Evolutionary conservation across 2,329 filamentous ascomycete genomes (phyloP).

Genomic region (Trichoderma sp.): DNA sequence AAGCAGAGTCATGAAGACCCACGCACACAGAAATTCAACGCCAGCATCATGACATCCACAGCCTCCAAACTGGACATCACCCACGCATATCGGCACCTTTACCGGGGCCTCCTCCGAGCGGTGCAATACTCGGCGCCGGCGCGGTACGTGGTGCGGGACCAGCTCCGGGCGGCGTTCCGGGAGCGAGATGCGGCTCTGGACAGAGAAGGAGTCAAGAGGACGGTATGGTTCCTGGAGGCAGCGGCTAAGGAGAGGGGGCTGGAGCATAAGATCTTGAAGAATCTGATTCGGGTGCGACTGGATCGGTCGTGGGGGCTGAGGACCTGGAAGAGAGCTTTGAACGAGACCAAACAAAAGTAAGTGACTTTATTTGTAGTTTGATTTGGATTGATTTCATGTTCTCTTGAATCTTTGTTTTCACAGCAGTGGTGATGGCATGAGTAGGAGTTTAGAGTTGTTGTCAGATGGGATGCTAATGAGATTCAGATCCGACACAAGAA

Average conservation of each 20-base stretch:
- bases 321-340: constrained; percentile 25
- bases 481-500: constrained; percentile 23
- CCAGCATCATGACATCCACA: constrained; percentile 21
- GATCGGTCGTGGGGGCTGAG: constrained; percentile 19
- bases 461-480: not conserved
- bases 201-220: constrained; percentile 55
- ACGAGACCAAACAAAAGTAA: constrained; percentile 28
- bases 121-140: constrained; percentile 69
- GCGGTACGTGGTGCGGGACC: constrained; percentile 59
- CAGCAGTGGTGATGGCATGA: not conserved
- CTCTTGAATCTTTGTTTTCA: not conserved
- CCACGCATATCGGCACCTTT: constrained; percentile 67
- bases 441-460: not conserved
- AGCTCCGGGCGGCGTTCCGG: constrained; percentile 59
- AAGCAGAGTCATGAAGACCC: not conserved
- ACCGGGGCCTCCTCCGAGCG: constrained; percentile 64
- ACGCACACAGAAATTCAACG: not conserved
- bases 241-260: constrained; percentile 62
- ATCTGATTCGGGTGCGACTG: constrained; percentile 48
- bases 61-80: constrained; percentile 44
- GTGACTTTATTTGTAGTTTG: constrained; percentile 18
- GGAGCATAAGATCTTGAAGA: constrained; percentile 71
- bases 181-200: constrained; percentile 46
- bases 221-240: constrained; percentile 65
- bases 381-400: not conserved